Evolutionary conservation across 305 asterid species (phyloP).

Genomic region (Fraxinus nigra): DNA sequence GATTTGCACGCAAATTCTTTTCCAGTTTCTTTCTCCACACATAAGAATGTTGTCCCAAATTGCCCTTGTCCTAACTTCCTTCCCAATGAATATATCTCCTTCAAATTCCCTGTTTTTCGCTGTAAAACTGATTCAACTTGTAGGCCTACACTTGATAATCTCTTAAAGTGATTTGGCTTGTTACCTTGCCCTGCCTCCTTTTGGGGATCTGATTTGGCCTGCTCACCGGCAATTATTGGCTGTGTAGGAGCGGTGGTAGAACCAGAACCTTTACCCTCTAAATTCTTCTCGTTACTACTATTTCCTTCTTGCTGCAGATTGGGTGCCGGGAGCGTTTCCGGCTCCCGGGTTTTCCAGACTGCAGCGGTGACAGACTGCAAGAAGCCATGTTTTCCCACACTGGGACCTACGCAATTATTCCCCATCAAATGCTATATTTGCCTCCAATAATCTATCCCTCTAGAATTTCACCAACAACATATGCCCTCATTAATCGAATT

Average conservation of each 20-base stretch:
- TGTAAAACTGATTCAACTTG: constrained; percentile 67
- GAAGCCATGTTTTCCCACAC: constrained; percentile 14
- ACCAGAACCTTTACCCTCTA: constrained; percentile 10
- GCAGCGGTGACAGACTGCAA: constrained; percentile 20
- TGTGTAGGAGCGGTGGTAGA: constrained; percentile 35
- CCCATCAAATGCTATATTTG: constrained; percentile 8
- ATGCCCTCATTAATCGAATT: neutral
- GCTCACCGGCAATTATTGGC: constrained; percentile 24
- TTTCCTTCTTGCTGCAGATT: constrained; percentile 4
- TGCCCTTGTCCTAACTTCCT: constrained; percentile 81
- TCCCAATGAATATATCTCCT: constrained; percentile 56
- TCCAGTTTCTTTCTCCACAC: constrained; percentile 52
- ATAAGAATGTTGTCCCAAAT: constrained; percentile 65
- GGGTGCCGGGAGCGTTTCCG: constrained; percentile 10
- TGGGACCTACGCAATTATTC: constrained; percentile 16
- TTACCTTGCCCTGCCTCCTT: constrained; percentile 4
- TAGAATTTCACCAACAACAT: neutral
- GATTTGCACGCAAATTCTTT: constrained; percentile 74
- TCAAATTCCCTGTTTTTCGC: constrained; percentile 59
- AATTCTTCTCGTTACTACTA: constrained; percentile 14
- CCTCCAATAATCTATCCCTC: neutral
- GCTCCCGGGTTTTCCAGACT: constrained; percentile 9
- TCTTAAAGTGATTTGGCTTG: constrained; percentile 38
- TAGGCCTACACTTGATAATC: constrained; percentile 63
- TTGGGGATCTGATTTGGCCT: constrained; percentile 1